These are phyloP conservation scores for Nicotiana obtusifolia DNA, from an alignment of 257 asterid genomes.

Conservation along the genomic window DNA sequence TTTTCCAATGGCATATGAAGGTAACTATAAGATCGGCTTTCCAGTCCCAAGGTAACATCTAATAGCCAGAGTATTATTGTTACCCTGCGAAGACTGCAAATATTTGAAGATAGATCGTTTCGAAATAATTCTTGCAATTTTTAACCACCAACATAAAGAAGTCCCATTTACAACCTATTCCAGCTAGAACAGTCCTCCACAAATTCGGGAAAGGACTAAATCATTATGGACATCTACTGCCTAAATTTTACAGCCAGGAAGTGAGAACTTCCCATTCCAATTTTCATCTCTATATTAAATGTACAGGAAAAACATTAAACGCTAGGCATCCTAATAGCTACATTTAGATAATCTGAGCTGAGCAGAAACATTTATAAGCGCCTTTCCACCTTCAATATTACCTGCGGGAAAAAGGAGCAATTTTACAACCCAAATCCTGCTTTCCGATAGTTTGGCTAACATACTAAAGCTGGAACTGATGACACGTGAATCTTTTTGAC, in stretches of 20 bases:
- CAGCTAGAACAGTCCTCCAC: not conserved
- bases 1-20: not conserved
- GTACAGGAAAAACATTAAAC: constrained; percentile 27
- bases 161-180: constrained; percentile 17
- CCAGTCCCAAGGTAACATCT: not conserved
- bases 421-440: not conserved
- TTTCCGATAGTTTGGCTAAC: not conserved
- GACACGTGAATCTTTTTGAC: not conserved
- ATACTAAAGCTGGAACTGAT: not conserved
- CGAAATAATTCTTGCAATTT: not conserved
- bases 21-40: too few species aligned
- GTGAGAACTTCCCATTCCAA: constrained; percentile 31
- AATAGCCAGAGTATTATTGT: not conserved
- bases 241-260: constrained; percentile 48
- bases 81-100: not conserved
- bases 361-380: constrained; percentile 20
- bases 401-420: not conserved
- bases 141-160: not conserved
- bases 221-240: constrained; percentile 49
- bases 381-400: constrained; percentile 11
- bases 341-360: constrained; percentile 2
- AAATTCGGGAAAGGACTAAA: constrained; percentile 40
- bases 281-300: constrained; percentile 28
- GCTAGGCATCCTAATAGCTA: constrained; percentile 5
- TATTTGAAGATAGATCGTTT: not conserved